Evolutionary conservation across 2,329 filamentous ascomycete genomes (phyloP), one percentile per base, ranked within the genome.

Genomic region (Massarina eburnea): DNA sequence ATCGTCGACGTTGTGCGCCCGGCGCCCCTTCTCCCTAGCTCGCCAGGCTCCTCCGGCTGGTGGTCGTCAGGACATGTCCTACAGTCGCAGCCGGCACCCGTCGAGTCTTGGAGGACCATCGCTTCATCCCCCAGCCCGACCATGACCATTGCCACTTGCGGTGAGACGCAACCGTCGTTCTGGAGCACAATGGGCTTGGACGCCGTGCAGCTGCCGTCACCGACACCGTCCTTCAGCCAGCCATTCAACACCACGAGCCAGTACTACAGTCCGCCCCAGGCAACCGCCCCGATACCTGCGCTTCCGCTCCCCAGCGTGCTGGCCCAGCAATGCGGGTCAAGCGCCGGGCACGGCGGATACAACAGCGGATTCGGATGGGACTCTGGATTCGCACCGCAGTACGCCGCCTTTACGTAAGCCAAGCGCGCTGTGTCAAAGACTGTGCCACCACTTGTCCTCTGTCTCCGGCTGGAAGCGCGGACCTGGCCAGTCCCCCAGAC

Each of bases 71-170:
- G 68, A 46, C 61, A 67, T 26, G 76, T 88, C 46, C 80, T 85
- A 45, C 79, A 83, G 44, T 80, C 80, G 33, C 74, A 90, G 52
- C 80, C 87, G 34, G 81, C 82, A 5, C 83, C 86, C 1, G 83
- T 95, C 48, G 91, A 97, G 51, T 80, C 89, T 45, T 97, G 92
- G 92, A 90, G 87, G 71, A 84, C 96, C 57, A 78, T 96, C 44
- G 88, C 91, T 37, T 96, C 92, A 43, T 96, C 89, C 63, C 89
- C 91, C 41, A 89, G 85, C 70, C 83, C 89, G 41, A 30, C 27
- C 32, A 73, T 73, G n/a, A 77, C 74, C 32, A 73, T 73, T 22
- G 83, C 87, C 32, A 85, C 88, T 26, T 86, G 86, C 43, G 80
- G 80, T 67, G 89, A 94, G 67, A 85, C 84, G 43, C 79, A 81